These are phyloP conservation scores for Cavenderia fasciculata DNA, from an alignment of 78 protist genomes.

Conservation along the genomic window DNA sequence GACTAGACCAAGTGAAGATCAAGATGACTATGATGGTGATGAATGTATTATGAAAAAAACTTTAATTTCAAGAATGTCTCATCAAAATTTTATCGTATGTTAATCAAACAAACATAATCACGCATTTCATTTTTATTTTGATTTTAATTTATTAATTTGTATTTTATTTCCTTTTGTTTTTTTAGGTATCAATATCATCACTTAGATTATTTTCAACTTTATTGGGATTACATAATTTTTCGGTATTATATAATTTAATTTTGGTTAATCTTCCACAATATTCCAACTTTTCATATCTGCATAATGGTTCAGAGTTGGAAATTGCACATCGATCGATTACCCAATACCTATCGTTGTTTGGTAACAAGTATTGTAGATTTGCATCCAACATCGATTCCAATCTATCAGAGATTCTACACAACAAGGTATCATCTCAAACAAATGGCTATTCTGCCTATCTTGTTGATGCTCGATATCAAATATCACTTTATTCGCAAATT, in stretches of 20 bases:
- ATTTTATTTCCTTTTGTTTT: background rate
- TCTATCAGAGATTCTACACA: slow-evolving; percentile 12
- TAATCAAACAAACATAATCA: background rate
- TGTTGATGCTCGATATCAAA: slow-evolving; percentile 67
- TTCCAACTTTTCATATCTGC: slow-evolving; percentile 14
- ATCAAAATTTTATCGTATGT: slow-evolving; percentile 18
- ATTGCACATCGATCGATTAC: slow-evolving; percentile 68
- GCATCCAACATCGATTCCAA: slow-evolving; percentile 17
- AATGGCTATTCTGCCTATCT: slow-evolving; percentile 71
- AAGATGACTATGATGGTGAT: background rate
- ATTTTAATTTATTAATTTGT: background rate
- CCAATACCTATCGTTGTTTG: slow-evolving; percentile 33
- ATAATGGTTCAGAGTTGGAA: slow-evolving; percentile 1
- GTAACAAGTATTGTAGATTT: too few species aligned
- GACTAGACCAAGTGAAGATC: background rate
- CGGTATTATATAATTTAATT: slow-evolving; percentile 20
- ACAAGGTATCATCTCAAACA: slow-evolving; percentile 37
- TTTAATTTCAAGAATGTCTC: slow-evolving; percentile 46
- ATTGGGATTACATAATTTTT: slow-evolving; percentile 44
- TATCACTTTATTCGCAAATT: slow-evolving; percentile 7
- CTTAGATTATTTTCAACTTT: slow-evolving; percentile 62
- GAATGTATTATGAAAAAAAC: slow-evolving; percentile 30
- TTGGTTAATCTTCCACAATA: slow-evolving; percentile 29
- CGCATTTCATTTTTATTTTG: too few species aligned
- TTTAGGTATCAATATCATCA: slow-evolving; percentile 34